Base-by-base conservation (phyloP, 192 early-diverging fungal genomes). In the Coemansia sp. region DNA sequence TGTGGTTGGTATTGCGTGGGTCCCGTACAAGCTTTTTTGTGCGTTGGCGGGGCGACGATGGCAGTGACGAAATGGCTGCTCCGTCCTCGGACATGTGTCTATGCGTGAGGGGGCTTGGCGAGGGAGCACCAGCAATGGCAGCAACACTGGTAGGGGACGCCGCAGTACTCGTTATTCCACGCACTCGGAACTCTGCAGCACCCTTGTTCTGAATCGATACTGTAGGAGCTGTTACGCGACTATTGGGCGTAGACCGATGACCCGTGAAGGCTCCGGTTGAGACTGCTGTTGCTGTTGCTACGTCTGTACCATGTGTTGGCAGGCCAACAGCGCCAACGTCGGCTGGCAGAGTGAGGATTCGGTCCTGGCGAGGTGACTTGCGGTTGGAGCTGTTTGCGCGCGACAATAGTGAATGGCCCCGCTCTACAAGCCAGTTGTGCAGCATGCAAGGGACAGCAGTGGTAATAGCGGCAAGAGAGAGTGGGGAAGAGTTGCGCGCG, bases 381-480 rank as follows among this genome's bases (percentile, higher is more conserved):
- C 75, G 75, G 68, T 63, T 73, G 74, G 64, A 68, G 69, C 74
- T 76, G 66, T 74, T 71, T 40, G 80, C 69, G 67, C 80, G 80
- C 63, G 80, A 74, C 72, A 82, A 60, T 60, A 82, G 72, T 66
- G 73, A 67, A 53, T 82, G 80, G 64, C 80, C 80, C 69, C 80
- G 75, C 72, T 82, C 80, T 82, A 82, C 67, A 72, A 76, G 74
- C 58, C 78, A 75, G 62, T 43, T 55, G 65, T 71, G 75, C 23
- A 63, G 62, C 80, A 82, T 82, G 70, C 79, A 82, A 82, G 69
- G 63, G 62, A 55, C 65, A 52, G 9, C 39, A 52, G 68, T 16
- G 65, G 49, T 40, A 33, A 23, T 5, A 23, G 14, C 26, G 26
- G 26, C 26, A 26, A 33, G 46, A n/a, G 1, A 30, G 40, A 16